A percentile compares a stretch with the other conserved stretches of the same genome.
Evolutionary conservation across 2,329 filamentous ascomycete genomes (phyloP).

Genomic region (Pochonia chlamydosporia): DNA sequence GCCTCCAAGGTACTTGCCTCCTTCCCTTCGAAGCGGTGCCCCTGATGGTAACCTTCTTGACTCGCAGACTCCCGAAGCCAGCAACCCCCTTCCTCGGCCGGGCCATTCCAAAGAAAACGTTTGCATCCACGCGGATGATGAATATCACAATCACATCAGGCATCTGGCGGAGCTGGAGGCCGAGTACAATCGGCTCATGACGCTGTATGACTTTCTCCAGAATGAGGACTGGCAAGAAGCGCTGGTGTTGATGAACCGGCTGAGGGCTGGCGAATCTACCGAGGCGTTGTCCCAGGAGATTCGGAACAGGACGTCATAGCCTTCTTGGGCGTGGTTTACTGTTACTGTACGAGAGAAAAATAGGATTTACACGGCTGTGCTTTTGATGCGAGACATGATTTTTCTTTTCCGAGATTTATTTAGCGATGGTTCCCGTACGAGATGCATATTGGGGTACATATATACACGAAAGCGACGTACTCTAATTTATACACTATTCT

Average conservation of each 20-base stretch:
- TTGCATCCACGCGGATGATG: background rate
- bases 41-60: no score
- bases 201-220: background rate
- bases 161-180: background rate
- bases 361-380: no score
- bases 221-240: background rate
- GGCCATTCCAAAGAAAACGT: background rate
- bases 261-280: background rate
- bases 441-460: no score
- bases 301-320: conserved; percentile 8
- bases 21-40: no score
- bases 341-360: no score
- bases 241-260: background rate
- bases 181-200: background rate
- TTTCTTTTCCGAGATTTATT: no score
- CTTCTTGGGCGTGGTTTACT: background rate
- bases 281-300: background rate
- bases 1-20: no score
- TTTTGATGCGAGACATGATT: no score
- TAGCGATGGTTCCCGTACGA: no score
- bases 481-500: no score
- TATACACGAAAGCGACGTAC: no score
- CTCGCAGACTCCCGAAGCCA: no score
- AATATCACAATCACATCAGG: background rate
- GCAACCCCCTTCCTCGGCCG: background rate